phyloP scores from a whole-genome alignment of 179 eudicot genomes.

The Beta lomatogona region DNA sequence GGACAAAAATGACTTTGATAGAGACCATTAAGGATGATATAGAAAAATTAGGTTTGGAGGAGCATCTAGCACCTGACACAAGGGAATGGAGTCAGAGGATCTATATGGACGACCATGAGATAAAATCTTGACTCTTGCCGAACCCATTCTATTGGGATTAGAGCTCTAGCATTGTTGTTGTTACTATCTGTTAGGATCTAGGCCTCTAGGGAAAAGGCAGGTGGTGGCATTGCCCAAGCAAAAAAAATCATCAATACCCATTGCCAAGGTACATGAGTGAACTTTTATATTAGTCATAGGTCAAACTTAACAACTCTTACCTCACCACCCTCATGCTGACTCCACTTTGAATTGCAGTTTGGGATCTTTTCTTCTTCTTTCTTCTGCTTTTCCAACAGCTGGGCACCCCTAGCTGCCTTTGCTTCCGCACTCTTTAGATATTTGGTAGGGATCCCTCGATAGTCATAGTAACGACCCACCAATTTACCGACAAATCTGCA shows the following conservation, averaged over 20 bases:
- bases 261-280: background rate
- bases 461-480: slow-evolving; percentile 80
- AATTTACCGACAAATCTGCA: slow-evolving; percentile 74
- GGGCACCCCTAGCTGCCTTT: slow-evolving; percentile 95
- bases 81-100: too few species aligned
- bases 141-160: too few species aligned
- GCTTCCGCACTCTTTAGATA: slow-evolving; percentile 88
- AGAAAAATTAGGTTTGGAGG: too few species aligned
- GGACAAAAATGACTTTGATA: too few species aligned
- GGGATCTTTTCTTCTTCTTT: slow-evolving; percentile 67
- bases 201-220: background rate
- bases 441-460: slow-evolving; percentile 72
- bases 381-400: slow-evolving; percentile 82
- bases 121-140: too few species aligned
- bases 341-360: slow-evolving; percentile 91
- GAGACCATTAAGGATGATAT: too few species aligned
- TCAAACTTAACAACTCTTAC: slow-evolving; percentile 35
- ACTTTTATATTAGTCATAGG: background rate
- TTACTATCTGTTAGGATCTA: too few species aligned
- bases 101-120: too few species aligned
- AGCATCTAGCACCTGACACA: too few species aligned
- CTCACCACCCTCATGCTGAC: slow-evolving; percentile 93
- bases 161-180: too few species aligned
- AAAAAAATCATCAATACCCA: background rate
- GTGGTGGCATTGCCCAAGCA: background rate